These are phyloP conservation scores for Entomortierella parvispora DNA, from an alignment of 192 early-diverging fungal species.

Conservation along the genomic window DNA sequence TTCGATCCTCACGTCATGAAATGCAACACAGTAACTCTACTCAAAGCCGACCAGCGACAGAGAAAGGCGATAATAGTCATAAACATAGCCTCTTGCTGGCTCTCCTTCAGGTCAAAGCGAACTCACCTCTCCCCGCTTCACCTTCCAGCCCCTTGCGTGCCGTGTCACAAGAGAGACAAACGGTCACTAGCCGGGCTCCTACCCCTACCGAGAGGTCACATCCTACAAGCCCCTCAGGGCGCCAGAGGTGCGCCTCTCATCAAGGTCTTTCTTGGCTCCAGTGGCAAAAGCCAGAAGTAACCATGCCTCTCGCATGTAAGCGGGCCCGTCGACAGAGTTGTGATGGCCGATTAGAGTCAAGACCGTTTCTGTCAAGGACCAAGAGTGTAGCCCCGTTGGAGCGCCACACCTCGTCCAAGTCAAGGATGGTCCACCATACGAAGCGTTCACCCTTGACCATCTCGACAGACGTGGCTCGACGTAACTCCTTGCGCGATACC, in stretches of 20 bases:
- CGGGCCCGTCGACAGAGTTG: slow-evolving; percentile 3
- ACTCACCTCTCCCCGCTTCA: too few species aligned
- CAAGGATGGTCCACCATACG: background rate
- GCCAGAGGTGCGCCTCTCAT: background rate
- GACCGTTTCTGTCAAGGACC: background rate
- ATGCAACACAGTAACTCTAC: too few species aligned
- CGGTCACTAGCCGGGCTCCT: too few species aligned
- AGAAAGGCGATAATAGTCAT: too few species aligned
- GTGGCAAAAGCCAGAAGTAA: background rate
- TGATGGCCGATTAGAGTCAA: slow-evolving; percentile 7
- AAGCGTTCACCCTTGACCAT: slow-evolving; percentile 5
- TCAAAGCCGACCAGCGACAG: too few species aligned
- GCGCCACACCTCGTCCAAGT: background rate
- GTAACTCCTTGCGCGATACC: slow-evolving; percentile 4
- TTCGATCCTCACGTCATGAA: too few species aligned
- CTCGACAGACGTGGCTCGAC: background rate
- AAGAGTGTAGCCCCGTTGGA: background rate
- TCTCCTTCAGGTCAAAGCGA: too few species aligned
- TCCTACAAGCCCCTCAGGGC: background rate
- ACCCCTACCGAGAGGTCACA: too few species aligned
- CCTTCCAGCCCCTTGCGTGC: too few species aligned
- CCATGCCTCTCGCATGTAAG: background rate
- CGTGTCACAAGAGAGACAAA: too few species aligned
- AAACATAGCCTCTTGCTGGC: too few species aligned
- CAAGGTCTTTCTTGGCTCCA: background rate